phyloP scores from a whole-genome alignment of 768 basidiomycete genomes.

The Lactifluus hygrophoroides region DNA sequence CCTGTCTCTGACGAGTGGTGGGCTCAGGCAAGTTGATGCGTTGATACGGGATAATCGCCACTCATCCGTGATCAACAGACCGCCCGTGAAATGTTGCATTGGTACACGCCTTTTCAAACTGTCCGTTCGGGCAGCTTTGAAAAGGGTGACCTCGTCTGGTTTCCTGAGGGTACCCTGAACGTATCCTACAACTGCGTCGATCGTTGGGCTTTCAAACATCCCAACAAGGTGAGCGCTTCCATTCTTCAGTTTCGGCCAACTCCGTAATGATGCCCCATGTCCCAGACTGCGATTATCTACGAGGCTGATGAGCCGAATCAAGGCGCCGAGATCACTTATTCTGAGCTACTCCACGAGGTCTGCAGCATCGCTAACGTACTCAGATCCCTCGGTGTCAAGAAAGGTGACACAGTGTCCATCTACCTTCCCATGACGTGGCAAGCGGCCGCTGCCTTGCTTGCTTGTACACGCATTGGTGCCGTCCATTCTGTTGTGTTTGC shows the following conservation, averaged over 20 bases:
- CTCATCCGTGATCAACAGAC: conserved; percentile 30
- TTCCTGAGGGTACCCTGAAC: conserved; percentile 89
- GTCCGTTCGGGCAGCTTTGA: conserved; percentile 78
- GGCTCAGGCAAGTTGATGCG: conserved; percentile 47
- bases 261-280: not conserved
- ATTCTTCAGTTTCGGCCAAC: not conserved
- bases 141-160: conserved; percentile 88
- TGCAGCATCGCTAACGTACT: conserved; percentile 87
- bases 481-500: conserved; percentile 97
- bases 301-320: conserved; percentile 92
- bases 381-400: conserved; percentile 81
- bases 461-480: conserved; percentile 94
- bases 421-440: conserved; percentile 96
- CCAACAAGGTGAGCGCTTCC: conserved; percentile 50
- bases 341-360: conserved; percentile 84
- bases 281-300: conserved; percentile 89
- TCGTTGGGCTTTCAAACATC: conserved; percentile 87
- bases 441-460: conserved; percentile 92
- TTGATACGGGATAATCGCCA: not conserved
- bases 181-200: conserved; percentile 98
- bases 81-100: conserved; percentile 70
- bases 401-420: conserved; percentile 90
- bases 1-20: conserved; percentile 80
- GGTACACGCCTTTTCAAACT: conserved; percentile 85
- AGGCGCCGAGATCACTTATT: conserved; percentile 68